phyloP scores from a whole-genome alignment of 2,329 filamentous ascomycete species.

The Magnaporthiopsis poae region DNA sequence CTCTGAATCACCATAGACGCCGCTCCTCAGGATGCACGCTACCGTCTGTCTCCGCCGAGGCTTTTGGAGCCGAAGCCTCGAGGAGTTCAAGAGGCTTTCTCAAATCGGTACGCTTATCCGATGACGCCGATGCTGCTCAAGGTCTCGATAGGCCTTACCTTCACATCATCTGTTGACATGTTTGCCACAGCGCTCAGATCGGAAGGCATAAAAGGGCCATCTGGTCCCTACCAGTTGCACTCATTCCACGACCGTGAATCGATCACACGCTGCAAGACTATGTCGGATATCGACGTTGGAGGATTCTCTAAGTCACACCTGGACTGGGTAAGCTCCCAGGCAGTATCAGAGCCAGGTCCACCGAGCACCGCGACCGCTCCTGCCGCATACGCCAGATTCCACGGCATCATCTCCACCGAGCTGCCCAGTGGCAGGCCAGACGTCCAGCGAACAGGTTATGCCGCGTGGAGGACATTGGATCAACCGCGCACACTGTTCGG shows the following conservation, averaged over 20 bases:
- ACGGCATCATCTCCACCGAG: slow-evolving; percentile 77
- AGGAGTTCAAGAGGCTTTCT: slow-evolving; percentile 49
- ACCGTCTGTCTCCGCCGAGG: slow-evolving; percentile 37
- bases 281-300: slow-evolving; percentile 79
- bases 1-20: neutral
- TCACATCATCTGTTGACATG: neutral
- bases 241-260: slow-evolving; percentile 46
- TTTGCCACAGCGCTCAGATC: slow-evolving; percentile 52
- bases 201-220: slow-evolving; percentile 58
- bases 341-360: slow-evolving; percentile 11
- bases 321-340: slow-evolving; percentile 43
- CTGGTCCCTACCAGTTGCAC: slow-evolving; percentile 54
- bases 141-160: neutral
- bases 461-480: slow-evolving; percentile 79
- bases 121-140: too few species aligned
- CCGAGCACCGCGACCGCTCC: slow-evolving; percentile 12
- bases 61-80: slow-evolving; percentile 48
- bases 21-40: slow-evolving; percentile 33
- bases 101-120: slow-evolving; percentile 37
- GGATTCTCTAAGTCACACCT: slow-evolving; percentile 70
- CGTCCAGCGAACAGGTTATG: slow-evolving; percentile 73
- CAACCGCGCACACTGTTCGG: slow-evolving; percentile 73
- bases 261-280: slow-evolving; percentile 55
- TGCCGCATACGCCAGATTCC: slow-evolving; percentile 63
- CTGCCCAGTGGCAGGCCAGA: slow-evolving; percentile 67